phyloP scores from a whole-genome alignment of 352 stramenopile species.

The Globisporangium nagaii region DNA sequence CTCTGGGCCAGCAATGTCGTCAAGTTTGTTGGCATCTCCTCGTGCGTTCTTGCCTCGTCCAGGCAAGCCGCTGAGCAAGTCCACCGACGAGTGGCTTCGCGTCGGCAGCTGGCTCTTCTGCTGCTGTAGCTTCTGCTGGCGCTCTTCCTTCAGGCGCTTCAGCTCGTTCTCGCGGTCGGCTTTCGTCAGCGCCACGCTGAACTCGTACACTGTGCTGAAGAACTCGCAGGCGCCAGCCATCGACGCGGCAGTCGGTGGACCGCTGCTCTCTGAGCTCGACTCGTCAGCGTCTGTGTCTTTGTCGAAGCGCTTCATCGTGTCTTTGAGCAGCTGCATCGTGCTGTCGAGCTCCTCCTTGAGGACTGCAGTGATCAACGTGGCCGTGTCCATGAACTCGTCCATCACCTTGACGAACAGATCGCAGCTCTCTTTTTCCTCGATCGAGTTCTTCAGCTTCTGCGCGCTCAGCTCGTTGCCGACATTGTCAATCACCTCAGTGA shows the following conservation, averaged over 20 bases:
- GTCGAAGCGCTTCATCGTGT: conserved; percentile 64
- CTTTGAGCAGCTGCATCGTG: conserved; percentile 37
- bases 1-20: conserved; percentile 21
- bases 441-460: conserved; percentile 69
- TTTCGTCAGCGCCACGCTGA: conserved; percentile 71
- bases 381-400: conserved; percentile 49
- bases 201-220: conserved; percentile 72
- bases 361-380: conserved; percentile 16
- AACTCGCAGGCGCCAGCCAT: conserved; percentile 51
- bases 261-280: neutral
- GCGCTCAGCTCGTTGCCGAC: conserved; percentile 59
- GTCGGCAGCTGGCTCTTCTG: conserved; percentile 31
- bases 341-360: conserved; percentile 49
- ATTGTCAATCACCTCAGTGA: conserved; percentile 55
- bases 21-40: neutral
- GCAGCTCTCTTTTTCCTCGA: conserved; percentile 56
- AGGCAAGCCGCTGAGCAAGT: conserved; percentile 16
- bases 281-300: conserved; percentile 32
- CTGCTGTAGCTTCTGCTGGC: conserved; percentile 47
- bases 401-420: conserved; percentile 67
- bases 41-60: neutral
- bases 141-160: conserved; percentile 62
- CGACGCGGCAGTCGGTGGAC: conserved; percentile 17
- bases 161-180: conserved; percentile 73
- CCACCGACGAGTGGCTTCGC: conserved; percentile 23